phyloP scores from a whole-genome alignment of 2,329 filamentous ascomycete species.

The Colletotrichum tropicale region DNA sequence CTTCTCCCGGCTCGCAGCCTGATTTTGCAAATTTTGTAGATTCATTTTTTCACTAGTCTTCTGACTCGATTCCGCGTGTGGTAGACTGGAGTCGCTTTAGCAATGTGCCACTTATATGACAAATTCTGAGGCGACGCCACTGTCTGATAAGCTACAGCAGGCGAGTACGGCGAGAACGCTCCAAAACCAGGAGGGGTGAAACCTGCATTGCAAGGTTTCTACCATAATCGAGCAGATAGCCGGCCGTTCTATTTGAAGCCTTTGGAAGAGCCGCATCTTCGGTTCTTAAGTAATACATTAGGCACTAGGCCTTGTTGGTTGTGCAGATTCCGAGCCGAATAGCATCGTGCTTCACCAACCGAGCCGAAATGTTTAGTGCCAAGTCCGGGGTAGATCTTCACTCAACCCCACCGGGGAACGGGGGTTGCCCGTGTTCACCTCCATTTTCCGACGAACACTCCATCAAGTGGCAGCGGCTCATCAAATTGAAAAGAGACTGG shows the following conservation, averaged over 20 bases:
- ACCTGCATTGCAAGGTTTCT: neutral
- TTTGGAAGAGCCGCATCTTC: neutral
- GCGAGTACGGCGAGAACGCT: neutral
- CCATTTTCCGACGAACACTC: neutral
- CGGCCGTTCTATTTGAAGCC: neutral
- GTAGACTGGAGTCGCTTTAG: neutral
- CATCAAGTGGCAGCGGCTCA: neutral
- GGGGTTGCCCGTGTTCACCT: neutral
- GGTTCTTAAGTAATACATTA: neutral
- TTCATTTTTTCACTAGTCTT: neutral
- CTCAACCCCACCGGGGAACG: conserved; percentile 4
- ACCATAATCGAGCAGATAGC: neutral
- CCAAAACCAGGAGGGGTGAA: neutral
- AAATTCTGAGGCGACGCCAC: neutral
- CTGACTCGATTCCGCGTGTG: neutral
- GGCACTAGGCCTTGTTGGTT: neutral
- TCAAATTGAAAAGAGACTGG: neutral
- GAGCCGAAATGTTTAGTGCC: neutral
- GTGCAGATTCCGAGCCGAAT: neutral
- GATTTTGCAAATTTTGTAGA: neutral
- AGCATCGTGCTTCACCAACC: neutral
- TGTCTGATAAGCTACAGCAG: neutral
- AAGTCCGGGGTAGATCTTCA: neutral
- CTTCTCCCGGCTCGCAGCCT: neutral
- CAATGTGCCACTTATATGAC: neutral